Base-by-base conservation (phyloP, 129 eudicot genomes). In the Pittosporum tobira region DNA sequence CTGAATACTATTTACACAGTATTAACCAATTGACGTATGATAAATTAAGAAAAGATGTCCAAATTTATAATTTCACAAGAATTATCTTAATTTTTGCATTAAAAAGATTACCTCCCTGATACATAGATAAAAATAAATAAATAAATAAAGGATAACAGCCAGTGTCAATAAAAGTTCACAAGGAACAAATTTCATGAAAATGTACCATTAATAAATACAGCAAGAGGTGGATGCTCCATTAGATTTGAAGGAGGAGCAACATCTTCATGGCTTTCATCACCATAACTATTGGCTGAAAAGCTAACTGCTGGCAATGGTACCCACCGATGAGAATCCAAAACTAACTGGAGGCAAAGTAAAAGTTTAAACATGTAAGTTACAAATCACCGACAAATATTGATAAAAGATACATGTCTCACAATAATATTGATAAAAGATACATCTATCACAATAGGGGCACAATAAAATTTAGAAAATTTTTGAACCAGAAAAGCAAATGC, bases 281-380 rank as follows among this genome's bases (percentile, higher is more conserved):
- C 82, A 21, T 66, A 68, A 65, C 86, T 77, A 61, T 40, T 74
- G 56, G 91, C 73, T 55, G 99, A 77, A 68, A 87, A 87, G 57
- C 99, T 96, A 72, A 87, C 94, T 43, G 91, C 86, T 78, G 99
- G 96, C 44, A 83, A 55, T 36, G 96, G 91, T 59, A 93, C 96
- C 99, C 99, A 93, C 40, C 99, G 91, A 67, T 87, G 99, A 60
- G 99, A 93, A 75, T 93, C 99, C 79, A 93, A 70, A 61, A 93
- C 96, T 65, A 84, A 70, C 99, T 93, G 88, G 59, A 64, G 31
- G 47, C 38, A 5, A 67, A 70, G 29, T 37, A 53, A 67, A n/a
- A n/a, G n/a, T n/a, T n/a, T n/a, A n/a, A 53, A 61, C 27, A 49
- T 30, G 20, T 49, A 29, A 50, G 50, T 72, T 44, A 65, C 19